These are phyloP conservation scores for Phytophthora cactorum DNA, from an alignment of 352 stramenopile genomes.

Conservation along the genomic window DNA sequence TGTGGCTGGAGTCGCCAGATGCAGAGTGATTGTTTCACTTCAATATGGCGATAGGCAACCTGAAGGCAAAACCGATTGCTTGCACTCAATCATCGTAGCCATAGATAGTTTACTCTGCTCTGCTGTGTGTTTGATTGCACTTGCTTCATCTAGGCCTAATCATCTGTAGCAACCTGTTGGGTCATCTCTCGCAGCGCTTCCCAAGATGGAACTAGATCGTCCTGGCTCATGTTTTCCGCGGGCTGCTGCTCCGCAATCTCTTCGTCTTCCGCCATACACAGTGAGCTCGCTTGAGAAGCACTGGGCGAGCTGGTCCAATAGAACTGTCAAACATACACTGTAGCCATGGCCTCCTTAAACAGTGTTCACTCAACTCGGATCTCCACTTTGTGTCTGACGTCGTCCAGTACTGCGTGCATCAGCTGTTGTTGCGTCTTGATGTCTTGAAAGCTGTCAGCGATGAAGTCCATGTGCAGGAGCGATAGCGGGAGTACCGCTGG, in stretches of 20 bases:
- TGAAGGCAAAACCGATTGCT: no score
- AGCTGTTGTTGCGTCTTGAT: background rate
- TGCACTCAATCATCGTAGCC: no score
- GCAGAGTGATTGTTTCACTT: conserved; percentile 6
- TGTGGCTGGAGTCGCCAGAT: background rate
- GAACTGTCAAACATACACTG: background rate
- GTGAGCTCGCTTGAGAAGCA: no score
- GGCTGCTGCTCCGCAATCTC: no score
- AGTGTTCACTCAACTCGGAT: background rate
- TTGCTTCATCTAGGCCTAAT: no score
- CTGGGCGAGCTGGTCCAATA: no score
- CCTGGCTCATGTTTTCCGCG: no score
- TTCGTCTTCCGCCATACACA: no score
- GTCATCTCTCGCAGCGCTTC: background rate
- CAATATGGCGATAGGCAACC: background rate
- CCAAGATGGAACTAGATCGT: no score
- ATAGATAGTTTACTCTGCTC: background rate
- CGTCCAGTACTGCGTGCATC: background rate
- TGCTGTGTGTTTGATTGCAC: no score
- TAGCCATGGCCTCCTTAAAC: background rate
- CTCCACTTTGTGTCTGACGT: background rate
- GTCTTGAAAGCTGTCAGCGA: background rate
- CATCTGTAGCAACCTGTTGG: background rate
- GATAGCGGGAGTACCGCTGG: background rate
- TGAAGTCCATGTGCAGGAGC: conserved; percentile 1